Percentiles rank a stretch among this genome's conserved stretches.
Conservation (phyloP, 805 yeast species). For the Torulaspora gathmanii region DNA sequence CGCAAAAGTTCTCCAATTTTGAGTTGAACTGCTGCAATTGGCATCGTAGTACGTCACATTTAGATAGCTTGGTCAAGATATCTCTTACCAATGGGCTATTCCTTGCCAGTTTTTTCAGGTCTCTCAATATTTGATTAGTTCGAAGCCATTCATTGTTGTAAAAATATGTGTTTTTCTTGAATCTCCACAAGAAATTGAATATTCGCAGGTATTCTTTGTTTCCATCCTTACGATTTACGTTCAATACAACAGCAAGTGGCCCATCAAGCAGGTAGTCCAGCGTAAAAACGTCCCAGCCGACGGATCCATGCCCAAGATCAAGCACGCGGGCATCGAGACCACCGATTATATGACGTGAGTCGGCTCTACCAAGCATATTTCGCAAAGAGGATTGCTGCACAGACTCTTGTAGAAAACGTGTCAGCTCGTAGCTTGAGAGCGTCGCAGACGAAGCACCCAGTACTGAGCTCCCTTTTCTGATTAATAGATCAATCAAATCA, state of each 20-base stretch:
- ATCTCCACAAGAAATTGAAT: conserved; percentile 80
- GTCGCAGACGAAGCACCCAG: conserved; percentile 59
- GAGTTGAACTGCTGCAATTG: conserved; percentile 35
- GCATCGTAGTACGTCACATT: conserved; percentile 32
- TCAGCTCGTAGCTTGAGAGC: conserved; percentile 60
- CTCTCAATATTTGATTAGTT: conserved; percentile 33
- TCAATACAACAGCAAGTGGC: conserved; percentile 54
- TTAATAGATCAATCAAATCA: conserved; percentile 71
- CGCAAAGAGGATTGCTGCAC: conserved; percentile 50
- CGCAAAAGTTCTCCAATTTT: conserved; percentile 33
- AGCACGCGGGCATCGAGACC: conserved; percentile 79
- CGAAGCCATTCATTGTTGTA: conserved; percentile 48
- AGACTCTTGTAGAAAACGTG: conserved; percentile 61
- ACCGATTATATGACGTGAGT: conserved; percentile 40
- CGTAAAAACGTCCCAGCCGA: conserved; percentile 92
- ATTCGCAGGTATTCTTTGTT: conserved; percentile 65
- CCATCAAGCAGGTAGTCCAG: conserved; percentile 60
- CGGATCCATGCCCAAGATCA: conserved; percentile 63
- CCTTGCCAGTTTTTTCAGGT: conserved; percentile 23
- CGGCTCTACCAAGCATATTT: conserved; percentile 36
- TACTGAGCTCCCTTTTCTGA: conserved; percentile 48
- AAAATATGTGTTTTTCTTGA: conserved; percentile 56
- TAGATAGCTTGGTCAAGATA: conserved; percentile 28
- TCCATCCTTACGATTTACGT: conserved; percentile 42
- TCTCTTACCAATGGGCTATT: conserved; percentile 30